Conservation (phyloP, 1,284 basidiomycete species). For the Cryptococcus neoformans region DNA sequence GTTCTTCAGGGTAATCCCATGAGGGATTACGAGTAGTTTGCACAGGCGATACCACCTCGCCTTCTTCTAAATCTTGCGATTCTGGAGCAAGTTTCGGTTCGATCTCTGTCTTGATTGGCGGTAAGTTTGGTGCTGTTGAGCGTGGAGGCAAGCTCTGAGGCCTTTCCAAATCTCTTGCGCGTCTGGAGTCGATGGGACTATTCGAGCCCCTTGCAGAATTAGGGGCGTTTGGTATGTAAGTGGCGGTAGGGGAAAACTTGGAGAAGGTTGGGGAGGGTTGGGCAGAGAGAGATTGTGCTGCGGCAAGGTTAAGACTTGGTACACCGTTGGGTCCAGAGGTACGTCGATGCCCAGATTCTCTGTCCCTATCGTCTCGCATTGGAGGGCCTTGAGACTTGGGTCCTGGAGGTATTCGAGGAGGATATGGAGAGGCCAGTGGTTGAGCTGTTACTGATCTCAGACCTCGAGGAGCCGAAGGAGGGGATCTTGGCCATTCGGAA, state of each 20-base stretch:
- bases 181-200: slow-evolving; percentile 23
- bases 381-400: background rate
- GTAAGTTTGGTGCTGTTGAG: no score
- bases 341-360: slow-evolving; percentile 4
- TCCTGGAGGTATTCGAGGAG: slow-evolving; percentile 12
- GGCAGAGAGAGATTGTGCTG: background rate
- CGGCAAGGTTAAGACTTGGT: no score
- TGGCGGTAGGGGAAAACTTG: background rate
- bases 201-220: slow-evolving; percentile 30
- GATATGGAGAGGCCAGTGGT: background rate
- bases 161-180: background rate
- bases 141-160: slow-evolving; percentile 4
- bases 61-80: slow-evolving; percentile 37
- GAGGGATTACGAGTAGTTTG: background rate
- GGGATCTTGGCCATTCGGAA: slow-evolving; percentile 13
- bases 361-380: background rate
- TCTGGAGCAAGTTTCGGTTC: no score
- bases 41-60: slow-evolving; percentile 42
- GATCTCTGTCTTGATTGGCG: no score
- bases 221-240: slow-evolving; percentile 15
- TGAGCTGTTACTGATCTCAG: background rate
- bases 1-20: slow-evolving; percentile 2
- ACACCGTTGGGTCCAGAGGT: background rate
- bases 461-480: slow-evolving; percentile 14
- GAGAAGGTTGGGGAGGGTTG: slow-evolving; percentile 12